Conservation (phyloP, 257 asterid genomes). For the Forsythia suspensa region DNA sequence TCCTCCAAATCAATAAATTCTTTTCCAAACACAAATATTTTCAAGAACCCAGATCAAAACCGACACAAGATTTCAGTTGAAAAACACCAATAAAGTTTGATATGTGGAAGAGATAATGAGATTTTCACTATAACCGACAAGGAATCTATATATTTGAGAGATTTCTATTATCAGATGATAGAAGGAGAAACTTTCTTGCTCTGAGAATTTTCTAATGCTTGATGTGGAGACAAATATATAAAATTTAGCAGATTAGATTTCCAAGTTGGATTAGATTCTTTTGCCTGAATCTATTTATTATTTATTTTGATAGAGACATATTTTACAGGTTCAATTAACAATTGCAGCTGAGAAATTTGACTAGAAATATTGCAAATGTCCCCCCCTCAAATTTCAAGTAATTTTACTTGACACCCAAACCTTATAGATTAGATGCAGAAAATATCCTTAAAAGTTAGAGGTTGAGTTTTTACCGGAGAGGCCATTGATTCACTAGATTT, state of each 20-base stretch:
- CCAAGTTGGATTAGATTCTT: conserved; percentile 9
- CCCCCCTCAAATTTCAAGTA: too few species aligned
- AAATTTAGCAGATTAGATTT: background rate
- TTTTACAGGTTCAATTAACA: background rate
- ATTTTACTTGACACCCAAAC: too few species aligned
- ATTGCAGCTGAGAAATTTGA: conserved; percentile 11
- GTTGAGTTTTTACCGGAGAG: background rate
- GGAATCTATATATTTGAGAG: background rate
- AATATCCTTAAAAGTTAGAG: too few species aligned
- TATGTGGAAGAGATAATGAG: background rate
- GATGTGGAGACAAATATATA: background rate
- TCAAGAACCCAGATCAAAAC: conserved; percentile 15
- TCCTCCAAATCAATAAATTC: background rate
- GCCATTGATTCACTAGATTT: background rate
- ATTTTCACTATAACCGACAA: background rate
- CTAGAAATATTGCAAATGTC: background rate
- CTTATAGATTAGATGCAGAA: too few species aligned
- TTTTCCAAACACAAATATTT: background rate
- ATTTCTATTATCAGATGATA: background rate
- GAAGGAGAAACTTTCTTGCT: background rate
- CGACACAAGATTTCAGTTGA: background rate
- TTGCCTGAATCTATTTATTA: background rate
- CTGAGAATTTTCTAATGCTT: background rate
- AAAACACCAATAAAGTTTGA: background rate
- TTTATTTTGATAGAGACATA: background rate